Evolutionary conservation across 352 stramenopile genomes (phyloP).

Genomic region (Phytophthora lateralis): DNA sequence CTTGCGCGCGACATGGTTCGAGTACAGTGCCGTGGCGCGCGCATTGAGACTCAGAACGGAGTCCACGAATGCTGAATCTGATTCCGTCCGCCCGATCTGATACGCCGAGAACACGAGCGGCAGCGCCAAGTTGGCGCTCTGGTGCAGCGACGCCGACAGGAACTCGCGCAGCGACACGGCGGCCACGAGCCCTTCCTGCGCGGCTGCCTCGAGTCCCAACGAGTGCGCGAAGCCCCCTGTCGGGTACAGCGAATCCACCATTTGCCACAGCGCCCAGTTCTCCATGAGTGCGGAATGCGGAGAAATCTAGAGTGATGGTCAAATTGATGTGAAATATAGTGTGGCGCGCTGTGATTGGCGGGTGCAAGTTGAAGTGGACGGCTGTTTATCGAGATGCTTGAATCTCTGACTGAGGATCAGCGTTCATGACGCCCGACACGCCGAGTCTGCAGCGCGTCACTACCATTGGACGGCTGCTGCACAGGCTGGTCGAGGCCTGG

Average conservation of each 20-base stretch:
- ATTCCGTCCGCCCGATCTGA: constrained; percentile 23
- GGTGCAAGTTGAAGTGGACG: constrained; percentile 12
- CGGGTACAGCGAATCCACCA: constrained; percentile 84
- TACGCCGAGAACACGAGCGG: constrained; percentile 70
- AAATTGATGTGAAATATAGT: constrained; percentile 8
- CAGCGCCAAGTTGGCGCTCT: constrained; percentile 76
- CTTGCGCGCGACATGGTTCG: constrained; percentile 83
- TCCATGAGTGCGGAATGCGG: constrained; percentile 4
- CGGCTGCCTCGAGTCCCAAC: constrained; percentile 72
- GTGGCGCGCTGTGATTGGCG: constrained; percentile 2
- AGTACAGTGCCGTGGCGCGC: constrained; percentile 57
- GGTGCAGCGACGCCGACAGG: constrained; percentile 63
- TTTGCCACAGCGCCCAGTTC: constrained; percentile 79
- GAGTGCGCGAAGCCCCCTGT: constrained; percentile 87
- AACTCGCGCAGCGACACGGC: constrained; percentile 58
- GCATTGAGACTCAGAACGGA: constrained; percentile 59
- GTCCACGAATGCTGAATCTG: constrained; percentile 33
- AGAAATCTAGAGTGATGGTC: constrained; percentile 14
- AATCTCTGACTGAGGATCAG: too few species aligned
- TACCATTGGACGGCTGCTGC: background rate
- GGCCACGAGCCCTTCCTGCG: constrained; percentile 69
- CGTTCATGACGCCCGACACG: background rate
- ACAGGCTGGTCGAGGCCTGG: background rate
- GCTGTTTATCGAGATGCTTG: background rate
- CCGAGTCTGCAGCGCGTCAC: background rate